A percentile compares a stretch with the other conserved stretches of the same genome.
These are phyloP conservation scores for Aspergillus biplanus DNA, from an alignment of 495 filamentous ascomycete genomes.

Conservation along the genomic window DNA sequence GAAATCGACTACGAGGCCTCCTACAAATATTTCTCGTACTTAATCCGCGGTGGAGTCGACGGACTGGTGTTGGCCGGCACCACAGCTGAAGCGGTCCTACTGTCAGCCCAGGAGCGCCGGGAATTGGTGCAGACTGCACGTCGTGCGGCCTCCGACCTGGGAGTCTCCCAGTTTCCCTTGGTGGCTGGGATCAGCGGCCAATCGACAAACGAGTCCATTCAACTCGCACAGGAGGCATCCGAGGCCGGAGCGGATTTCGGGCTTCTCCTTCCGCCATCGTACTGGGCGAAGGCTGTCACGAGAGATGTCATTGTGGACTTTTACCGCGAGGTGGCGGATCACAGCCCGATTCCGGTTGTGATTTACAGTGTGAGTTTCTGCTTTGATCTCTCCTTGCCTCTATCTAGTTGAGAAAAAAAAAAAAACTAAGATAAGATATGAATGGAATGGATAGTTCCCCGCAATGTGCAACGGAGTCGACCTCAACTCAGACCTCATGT, in stretches of 20 bases:
- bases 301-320: constrained; percentile 58
- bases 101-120: constrained; percentile 57
- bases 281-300: constrained; percentile 61
- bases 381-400: neutral
- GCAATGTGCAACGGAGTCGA: constrained; percentile 69
- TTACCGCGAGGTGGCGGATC: constrained; percentile 56
- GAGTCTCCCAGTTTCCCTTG: constrained; percentile 56
- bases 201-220: constrained; percentile 65
- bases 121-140: constrained; percentile 52
- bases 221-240: constrained; percentile 61
- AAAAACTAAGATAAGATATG: too few species aligned
- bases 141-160: constrained; percentile 56
- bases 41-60: constrained; percentile 41
- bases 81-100: constrained; percentile 62
- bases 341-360: constrained; percentile 57
- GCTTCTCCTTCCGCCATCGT: constrained; percentile 60
- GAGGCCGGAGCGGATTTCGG: constrained; percentile 57
- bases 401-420: too few species aligned
- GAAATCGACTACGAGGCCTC: constrained; percentile 47
- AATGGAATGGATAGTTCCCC: constrained; percentile 51
- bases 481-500: constrained; percentile 59
- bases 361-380: constrained; percentile 52
- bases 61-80: constrained; percentile 62
- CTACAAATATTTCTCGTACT: constrained; percentile 36
- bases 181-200: constrained; percentile 64